phyloP scores from a whole-genome alignment of 139 green algal genomes.

The Chlamydomonas schloesseri region DNA sequence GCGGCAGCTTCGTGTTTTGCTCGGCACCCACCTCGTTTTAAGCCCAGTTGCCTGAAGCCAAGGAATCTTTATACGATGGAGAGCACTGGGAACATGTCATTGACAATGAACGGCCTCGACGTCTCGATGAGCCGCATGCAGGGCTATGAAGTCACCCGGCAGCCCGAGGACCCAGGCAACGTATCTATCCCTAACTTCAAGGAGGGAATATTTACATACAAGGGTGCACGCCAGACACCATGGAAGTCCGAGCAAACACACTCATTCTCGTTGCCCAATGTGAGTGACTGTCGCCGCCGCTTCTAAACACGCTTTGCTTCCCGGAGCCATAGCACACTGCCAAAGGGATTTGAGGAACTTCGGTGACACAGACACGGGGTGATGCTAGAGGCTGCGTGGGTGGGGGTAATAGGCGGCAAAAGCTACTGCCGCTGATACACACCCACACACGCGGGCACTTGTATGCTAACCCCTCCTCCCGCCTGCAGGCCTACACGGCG shows the following conservation, averaged over 20 bases:
- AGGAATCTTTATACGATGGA: background rate
- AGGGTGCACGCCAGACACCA: constrained; percentile 7
- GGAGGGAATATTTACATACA: constrained; percentile 28
- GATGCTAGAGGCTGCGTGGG: too few species aligned
- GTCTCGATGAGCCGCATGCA: constrained; percentile 16
- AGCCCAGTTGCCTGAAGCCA: background rate
- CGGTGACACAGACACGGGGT: too few species aligned
- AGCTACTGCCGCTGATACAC: background rate
- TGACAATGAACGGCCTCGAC: constrained; percentile 9
- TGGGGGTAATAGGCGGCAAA: too few species aligned
- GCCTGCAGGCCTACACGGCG: constrained; percentile 37
- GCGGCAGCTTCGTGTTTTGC: too few species aligned
- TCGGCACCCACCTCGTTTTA: too few species aligned
- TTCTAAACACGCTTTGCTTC: too few species aligned
- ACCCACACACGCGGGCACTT: background rate
- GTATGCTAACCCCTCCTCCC: background rate
- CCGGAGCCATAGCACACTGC: too few species aligned
- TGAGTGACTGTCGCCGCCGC: background rate
- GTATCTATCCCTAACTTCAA: constrained; percentile 22
- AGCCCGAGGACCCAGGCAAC: background rate
- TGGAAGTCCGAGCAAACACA: constrained; percentile 33
- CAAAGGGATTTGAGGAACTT: too few species aligned
- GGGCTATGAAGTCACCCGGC: constrained; percentile 20
- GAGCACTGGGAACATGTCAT: background rate
- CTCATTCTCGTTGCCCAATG: constrained; percentile 11